These are phyloP conservation scores for Solanum bukasovii DNA, from an alignment of 257 asterid genomes.

Conservation along the genomic window DNA sequence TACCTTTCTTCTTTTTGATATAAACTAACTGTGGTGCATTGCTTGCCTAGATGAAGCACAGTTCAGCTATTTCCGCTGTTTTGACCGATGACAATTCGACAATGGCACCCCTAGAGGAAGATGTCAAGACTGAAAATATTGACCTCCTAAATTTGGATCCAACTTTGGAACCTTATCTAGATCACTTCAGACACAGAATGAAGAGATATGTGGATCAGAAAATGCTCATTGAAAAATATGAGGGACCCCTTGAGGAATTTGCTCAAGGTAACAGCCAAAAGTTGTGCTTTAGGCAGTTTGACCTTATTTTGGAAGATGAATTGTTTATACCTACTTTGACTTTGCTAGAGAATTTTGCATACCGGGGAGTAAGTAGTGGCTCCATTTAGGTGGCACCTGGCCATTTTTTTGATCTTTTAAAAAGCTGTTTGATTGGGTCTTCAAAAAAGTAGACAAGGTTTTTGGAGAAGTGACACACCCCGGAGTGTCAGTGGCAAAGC, in stretches of 20 bases:
- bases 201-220: slow-evolving; percentile 55
- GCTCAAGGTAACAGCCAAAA: slow-evolving; percentile 58
- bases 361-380: background rate
- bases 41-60: slow-evolving; percentile 26
- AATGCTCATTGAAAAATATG: slow-evolving; percentile 59
- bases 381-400: background rate
- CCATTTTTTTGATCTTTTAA: background rate
- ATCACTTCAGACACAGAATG: slow-evolving; percentile 65
- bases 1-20: background rate
- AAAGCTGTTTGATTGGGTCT: background rate
- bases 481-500: background rate
- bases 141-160: slow-evolving; percentile 51
- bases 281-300: background rate
- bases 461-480: background rate
- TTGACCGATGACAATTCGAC: slow-evolving; percentile 30
- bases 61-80: slow-evolving; percentile 38
- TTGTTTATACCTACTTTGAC: background rate
- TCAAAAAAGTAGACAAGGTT: background rate
- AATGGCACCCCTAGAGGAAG: slow-evolving; percentile 32
- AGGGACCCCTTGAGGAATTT: slow-evolving; percentile 72
- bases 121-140: slow-evolving; percentile 19
- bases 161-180: slow-evolving; percentile 50
- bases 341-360: background rate
- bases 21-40: slow-evolving; percentile 6
- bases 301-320: background rate